Percentiles rank a stretch among this genome's conserved stretches.
phyloP scores from a whole-genome alignment of 306 rosid genomes.

The Trifolium fragiferum region DNA sequence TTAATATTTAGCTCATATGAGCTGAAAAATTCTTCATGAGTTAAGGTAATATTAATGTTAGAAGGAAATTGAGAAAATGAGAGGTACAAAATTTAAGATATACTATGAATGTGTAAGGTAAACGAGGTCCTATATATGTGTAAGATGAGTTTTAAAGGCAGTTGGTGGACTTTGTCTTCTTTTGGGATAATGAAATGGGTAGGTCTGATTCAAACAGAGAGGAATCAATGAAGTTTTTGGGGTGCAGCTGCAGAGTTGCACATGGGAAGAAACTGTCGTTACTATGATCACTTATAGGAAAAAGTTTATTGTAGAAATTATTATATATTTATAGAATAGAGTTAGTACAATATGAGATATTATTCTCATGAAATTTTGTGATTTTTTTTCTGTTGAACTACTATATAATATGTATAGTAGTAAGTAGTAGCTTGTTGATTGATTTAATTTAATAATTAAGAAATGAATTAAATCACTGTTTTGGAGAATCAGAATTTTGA shows the following conservation, averaged over 20 bases:
- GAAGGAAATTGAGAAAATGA: background rate
- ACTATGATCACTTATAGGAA: slow-evolving; percentile 41
- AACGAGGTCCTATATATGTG: slow-evolving; percentile 52
- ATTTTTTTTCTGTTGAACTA: slow-evolving; percentile 29
- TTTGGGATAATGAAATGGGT: slow-evolving; percentile 62
- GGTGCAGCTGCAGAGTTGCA: slow-evolving; percentile 59
- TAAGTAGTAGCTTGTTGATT: slow-evolving; percentile 23
- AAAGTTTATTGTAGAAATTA: background rate
- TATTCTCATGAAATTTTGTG: slow-evolving; percentile 14
- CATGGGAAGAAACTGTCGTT: slow-evolving; percentile 71
- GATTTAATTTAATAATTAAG: slow-evolving; percentile 40
- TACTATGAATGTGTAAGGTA: slow-evolving; percentile 33
- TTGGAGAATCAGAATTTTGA: slow-evolving; percentile 57
- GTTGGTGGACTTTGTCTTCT: slow-evolving; percentile 68
- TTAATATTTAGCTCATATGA: too few relatives aligned
- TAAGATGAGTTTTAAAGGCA: slow-evolving; percentile 48
- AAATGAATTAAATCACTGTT: slow-evolving; percentile 29
- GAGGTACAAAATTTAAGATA: slow-evolving; percentile 7
- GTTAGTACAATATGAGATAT: slow-evolving; percentile 33
- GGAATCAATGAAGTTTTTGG: slow-evolving; percentile 54
- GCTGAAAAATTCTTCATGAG: too few relatives aligned
- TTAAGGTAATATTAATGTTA: background rate
- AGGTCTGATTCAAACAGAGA: slow-evolving; percentile 54
- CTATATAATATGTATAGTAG: too few relatives aligned
- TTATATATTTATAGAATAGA: background rate